Evolutionary conservation across 2,329 filamentous ascomycete genomes (phyloP), one percentile per base, ranked within the genome.

Genomic region (Exophiala phaeomuriformis): DNA sequence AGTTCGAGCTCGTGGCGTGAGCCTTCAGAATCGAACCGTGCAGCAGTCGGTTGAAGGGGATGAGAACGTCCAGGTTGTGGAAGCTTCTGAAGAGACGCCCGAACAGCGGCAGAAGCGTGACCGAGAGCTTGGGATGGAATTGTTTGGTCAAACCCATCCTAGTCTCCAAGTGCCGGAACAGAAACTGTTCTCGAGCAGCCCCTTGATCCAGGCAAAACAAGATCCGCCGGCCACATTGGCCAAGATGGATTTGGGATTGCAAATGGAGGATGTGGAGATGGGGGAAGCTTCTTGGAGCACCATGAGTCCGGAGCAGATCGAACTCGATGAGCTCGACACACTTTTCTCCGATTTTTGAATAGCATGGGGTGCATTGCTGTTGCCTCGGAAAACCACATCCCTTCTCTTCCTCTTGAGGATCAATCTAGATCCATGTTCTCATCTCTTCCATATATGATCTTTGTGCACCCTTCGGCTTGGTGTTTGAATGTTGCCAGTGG

Each of bases 251-350:
- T 31, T 57, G 50, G 69, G 63, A 53, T 76, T 74, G 72, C 66
- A 74, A 59, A 56, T 76, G 9, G 75, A 76, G 31, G 60, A 72
- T 48, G 66, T 71, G 55, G 69, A 69, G 41, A 65, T 62, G 51
- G 71, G 48, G 32, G 55, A 72, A 41, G 74, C 75, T 72, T 85
- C 86, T 65, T 78, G 78, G 67, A 79, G 81, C 55, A 69, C 82
- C 65, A 77, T 78, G 67, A 89, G 84, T 67, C 90, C 90, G 1
- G 93, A 97, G 73, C 86, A 83, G 60, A 85, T 97, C 63, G 90
- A 94, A 68, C 81, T 97, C 46, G 89, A 95, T 44, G 93, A 98
- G 75, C 82, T 97, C 28, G 91, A 97, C 66, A 83, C 86, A 63
- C 80, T 96, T 68, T 81, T 96, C 64, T 84, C 87, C 66, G 84